Evolutionary conservation across 148 eudicot genomes (phyloP).

Genomic region (Chenopodium formosanum): DNA sequence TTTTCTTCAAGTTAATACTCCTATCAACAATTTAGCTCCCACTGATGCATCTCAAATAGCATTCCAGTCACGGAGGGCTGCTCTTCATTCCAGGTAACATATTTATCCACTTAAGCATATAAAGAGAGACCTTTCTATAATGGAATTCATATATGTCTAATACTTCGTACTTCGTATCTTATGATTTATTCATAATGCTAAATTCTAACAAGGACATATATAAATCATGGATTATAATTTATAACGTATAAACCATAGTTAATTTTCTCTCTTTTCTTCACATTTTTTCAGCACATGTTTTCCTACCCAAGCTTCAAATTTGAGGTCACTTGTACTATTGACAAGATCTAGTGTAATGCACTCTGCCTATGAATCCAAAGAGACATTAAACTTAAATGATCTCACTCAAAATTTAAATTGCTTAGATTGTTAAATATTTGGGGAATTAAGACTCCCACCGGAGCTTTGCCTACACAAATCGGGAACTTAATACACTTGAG

Average conservation of each 20-base stretch:
- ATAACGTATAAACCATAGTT: not conserved
- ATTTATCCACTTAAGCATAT: not conserved
- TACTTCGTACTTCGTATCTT: not conserved
- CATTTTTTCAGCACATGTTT: slow-evolving; percentile 5
- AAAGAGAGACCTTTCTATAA: not conserved
- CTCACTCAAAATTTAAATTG: slow-evolving; percentile 11
- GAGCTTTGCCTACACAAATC: no score
- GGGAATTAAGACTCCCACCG: no score
- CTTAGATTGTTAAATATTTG: slow-evolving; percentile 23
- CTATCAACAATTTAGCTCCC: not conserved
- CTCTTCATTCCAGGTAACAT: not conserved
- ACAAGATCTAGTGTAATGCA: not conserved
- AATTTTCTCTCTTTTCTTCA: not conserved
- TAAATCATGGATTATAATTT: not conserved
- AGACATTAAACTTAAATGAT: slow-evolving; percentile 1
- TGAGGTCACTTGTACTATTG: slow-evolving; percentile 26
- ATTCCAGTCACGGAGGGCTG: not conserved
- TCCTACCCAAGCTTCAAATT: slow-evolving; percentile 12
- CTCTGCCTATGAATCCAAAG: slow-evolving; percentile 11
- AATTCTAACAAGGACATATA: not conserved
- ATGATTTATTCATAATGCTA: not conserved
- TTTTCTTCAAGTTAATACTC: slow-evolving; percentile 5
- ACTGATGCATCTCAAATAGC: not conserved
- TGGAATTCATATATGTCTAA: not conserved
- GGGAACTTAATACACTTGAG: not conserved